phyloP scores from a whole-genome alignment of 139 green algal species.

The Chlorella vulgaris region DNA sequence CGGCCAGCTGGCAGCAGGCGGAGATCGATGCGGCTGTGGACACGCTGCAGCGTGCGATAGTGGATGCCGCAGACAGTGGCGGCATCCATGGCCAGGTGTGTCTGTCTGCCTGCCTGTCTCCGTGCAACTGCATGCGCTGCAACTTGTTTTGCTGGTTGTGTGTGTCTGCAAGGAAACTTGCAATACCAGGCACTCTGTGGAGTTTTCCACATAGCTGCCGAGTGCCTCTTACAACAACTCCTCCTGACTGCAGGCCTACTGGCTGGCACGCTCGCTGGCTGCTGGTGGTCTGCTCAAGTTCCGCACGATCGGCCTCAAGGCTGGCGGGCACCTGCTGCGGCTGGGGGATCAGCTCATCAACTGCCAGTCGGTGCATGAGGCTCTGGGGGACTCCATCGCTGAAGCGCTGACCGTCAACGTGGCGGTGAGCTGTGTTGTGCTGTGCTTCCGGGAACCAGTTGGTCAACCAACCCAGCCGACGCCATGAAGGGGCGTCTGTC shows the following conservation, averaged over 20 bases:
- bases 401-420: conserved; percentile 53
- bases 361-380: conserved; percentile 43
- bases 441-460: no score
- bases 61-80: conserved; percentile 40
- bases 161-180: no score
- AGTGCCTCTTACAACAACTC: no score
- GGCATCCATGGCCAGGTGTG: conserved; percentile 40
- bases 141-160: neutral
- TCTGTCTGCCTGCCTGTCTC: neutral
- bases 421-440: conserved; percentile 6
- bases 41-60: conserved; percentile 37
- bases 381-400: conserved; percentile 44
- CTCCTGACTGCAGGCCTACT: conserved; percentile 50
- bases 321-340: conserved; percentile 49
- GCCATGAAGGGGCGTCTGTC: neutral
- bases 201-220: no score
- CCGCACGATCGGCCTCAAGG: conserved; percentile 45
- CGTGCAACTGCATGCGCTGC: no score
- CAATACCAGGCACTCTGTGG: no score
- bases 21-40: conserved; percentile 29
- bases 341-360: conserved; percentile 46
- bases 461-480: no score
- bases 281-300: conserved; percentile 57
- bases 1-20: conserved; percentile 38
- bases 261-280: conserved; percentile 52